These are phyloP conservation scores for Cutaneotrichosporon cutaneum DNA, from an alignment of 1,284 basidiomycete species.

Conservation along the genomic window DNA sequence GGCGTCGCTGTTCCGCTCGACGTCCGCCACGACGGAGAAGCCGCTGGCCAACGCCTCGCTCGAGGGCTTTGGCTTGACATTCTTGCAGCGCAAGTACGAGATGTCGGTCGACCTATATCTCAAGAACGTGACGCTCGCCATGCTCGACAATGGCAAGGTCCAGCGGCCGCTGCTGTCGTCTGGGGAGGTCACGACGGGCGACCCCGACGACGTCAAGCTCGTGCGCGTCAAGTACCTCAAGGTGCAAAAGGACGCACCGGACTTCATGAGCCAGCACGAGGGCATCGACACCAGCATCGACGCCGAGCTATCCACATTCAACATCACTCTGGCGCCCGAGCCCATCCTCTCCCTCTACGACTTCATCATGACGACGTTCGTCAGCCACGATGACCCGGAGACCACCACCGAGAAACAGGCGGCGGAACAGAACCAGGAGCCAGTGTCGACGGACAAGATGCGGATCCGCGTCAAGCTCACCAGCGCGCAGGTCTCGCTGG, in stretches of 20 bases:
- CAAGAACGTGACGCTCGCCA: conserved; percentile 61
- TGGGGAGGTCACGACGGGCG: conserved; percentile 55
- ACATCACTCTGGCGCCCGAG: conserved; percentile 85
- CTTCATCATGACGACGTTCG: conserved; percentile 97
- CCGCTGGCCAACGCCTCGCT: conserved; percentile 75
- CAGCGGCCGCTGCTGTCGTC: conserved; percentile 77
- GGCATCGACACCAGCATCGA: conserved; percentile 87
- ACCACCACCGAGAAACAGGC: conserved; percentile 8
- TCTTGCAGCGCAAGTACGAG: conserved; percentile 75
- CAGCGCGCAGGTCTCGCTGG: conserved; percentile 84
- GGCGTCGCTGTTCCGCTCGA: conserved; percentile 71
- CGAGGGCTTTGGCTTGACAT: conserved; percentile 73
- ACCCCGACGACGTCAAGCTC: conserved; percentile 61
- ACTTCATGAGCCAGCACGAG: conserved; percentile 78
- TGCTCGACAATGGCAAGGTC: conserved; percentile 58
- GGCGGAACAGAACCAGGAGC: background rate
- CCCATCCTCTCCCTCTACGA: conserved; percentile 91
- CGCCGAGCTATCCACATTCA: conserved; percentile 86
- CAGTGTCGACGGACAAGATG: conserved; percentile 61
- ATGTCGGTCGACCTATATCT: conserved; percentile 85
- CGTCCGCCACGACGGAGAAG: conserved; percentile 40
- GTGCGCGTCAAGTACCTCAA: conserved; percentile 80
- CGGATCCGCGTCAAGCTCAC: conserved; percentile 82
- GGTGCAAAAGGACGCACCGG: conserved; percentile 80
- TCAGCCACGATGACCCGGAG: conserved; percentile 56